A percentile compares a stretch with the other conserved stretches of the same genome.
phyloP scores from a whole-genome alignment of 371 early-diverging fungal genomes.

The Syncephalastrum sp. region DNA sequence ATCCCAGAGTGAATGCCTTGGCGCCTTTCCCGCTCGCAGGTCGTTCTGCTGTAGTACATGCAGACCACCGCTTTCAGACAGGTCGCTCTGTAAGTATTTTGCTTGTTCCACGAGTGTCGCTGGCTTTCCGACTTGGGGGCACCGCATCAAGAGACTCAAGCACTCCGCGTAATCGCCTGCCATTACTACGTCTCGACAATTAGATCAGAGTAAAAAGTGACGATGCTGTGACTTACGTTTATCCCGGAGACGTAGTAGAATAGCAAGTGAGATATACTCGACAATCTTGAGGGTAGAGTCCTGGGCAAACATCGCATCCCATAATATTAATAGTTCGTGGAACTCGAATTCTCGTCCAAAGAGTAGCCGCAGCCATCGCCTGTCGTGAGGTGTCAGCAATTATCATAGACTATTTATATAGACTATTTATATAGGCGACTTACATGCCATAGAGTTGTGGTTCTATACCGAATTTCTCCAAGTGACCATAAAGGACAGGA shows the following conservation, averaged over 20 bases:
- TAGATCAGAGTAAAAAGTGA: neutral
- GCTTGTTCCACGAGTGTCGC: conserved; percentile 67
- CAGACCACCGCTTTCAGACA: conserved; percentile 49
- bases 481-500: conserved; percentile 64
- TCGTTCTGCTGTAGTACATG: conserved; percentile 64
- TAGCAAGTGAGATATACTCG: conserved; percentile 78
- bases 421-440: conserved; percentile 15
- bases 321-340: conserved; percentile 68
- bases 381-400: conserved; percentile 14
- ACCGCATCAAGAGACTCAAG: conserved; percentile 77
- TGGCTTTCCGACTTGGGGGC: conserved; percentile 59
- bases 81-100: conserved; percentile 52
- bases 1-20: conserved; percentile 34
- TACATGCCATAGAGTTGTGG: conserved; percentile 93
- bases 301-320: conserved; percentile 90
- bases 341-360: conserved; percentile 89
- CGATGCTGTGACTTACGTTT: conserved; percentile 55
- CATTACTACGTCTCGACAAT: conserved; percentile 51
- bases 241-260: conserved; percentile 74
- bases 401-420: neutral
- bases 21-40: conserved; percentile 47
- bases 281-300: conserved; percentile 71
- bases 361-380: conserved; percentile 91
- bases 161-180: conserved; percentile 74
- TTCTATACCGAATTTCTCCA: conserved; percentile 77